Evolutionary conservation across 352 stramenopile species (phyloP).

Genomic region (Globisporangium splendens): DNA sequence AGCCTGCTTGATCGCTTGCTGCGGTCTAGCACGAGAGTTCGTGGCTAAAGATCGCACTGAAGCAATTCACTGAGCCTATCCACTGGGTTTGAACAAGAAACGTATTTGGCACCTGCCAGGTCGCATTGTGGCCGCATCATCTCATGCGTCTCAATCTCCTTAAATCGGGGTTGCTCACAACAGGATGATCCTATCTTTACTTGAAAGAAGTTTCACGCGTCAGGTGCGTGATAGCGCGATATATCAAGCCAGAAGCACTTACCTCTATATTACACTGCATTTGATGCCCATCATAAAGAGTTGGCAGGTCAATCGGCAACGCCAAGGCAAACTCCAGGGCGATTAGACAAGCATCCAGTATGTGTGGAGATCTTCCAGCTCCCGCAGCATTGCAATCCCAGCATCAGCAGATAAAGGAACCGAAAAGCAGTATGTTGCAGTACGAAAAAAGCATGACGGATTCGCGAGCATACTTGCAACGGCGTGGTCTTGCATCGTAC

Average conservation of each 20-base stretch:
- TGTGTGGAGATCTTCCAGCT: not conserved
- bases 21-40: too few species aligned
- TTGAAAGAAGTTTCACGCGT: not conserved
- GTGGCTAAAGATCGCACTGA: too few species aligned
- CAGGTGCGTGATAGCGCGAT: not conserved
- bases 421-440: not conserved
- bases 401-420: not conserved
- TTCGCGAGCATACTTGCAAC: slow-evolving; percentile 26
- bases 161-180: not conserved
- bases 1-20: too few species aligned
- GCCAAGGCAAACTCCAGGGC: not conserved
- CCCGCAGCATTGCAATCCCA: not conserved
- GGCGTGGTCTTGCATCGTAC: slow-evolving; percentile 39
- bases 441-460: slow-evolving; percentile 39
- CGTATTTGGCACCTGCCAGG: too few species aligned
- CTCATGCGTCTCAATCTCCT: not conserved
- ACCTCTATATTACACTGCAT: too few species aligned
- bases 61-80: too few species aligned
- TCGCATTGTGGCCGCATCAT: too few species aligned
- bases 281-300: too few species aligned
- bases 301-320: not conserved
- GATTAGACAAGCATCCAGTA: not conserved
- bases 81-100: too few species aligned
- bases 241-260: too few species aligned
- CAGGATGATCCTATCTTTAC: not conserved